These are phyloP conservation scores for Saccharomyces pastorianus DNA, from an alignment of 1,139 yeast genomes.

Conservation along the genomic window DNA sequence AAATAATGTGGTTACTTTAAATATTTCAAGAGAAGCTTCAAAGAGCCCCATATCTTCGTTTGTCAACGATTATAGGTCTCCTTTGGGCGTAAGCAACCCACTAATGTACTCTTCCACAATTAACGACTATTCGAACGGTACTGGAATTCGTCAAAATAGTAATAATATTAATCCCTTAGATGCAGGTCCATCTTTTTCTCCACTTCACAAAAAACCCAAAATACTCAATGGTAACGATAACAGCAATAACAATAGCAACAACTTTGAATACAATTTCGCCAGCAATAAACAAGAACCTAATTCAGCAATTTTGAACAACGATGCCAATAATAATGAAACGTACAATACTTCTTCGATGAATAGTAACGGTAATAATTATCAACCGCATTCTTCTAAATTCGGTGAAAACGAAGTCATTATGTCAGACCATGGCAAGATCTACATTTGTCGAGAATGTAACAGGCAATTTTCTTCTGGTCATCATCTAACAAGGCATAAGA, in stretches of 20 bases:
- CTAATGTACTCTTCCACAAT: slow-evolving; percentile 6
- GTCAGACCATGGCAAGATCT: slow-evolving; percentile 14
- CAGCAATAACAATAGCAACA: background rate
- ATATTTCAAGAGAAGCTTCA: slow-evolving; percentile 22
- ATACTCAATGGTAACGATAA: background rate
- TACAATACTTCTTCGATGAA: slow-evolving; percentile 7
- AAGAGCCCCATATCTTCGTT: slow-evolving; percentile 19
- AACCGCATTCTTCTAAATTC: background rate
- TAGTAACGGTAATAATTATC: background rate
- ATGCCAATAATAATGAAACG: background rate
- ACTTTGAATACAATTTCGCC: background rate
- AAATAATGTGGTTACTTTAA: slow-evolving; percentile 21
- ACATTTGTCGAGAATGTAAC: slow-evolving; percentile 25
- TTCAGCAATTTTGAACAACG: background rate
- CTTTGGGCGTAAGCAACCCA: slow-evolving; percentile 14
- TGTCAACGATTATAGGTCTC: slow-evolving; percentile 16
- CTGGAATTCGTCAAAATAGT: background rate
- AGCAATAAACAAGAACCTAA: background rate
- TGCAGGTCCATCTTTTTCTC: slow-evolving; percentile 1
- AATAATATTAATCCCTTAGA: background rate
- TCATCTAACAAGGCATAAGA: slow-evolving; percentile 29
- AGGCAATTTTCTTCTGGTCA: slow-evolving; percentile 28
- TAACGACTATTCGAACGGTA: background rate
- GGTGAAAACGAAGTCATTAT: background rate
- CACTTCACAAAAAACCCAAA: background rate